Percentiles rank a stretch among this genome's conserved stretches.
Evolutionary conservation across 345 rosid species (phyloP).

Genomic region (Orychophragmus violaceus): DNA sequence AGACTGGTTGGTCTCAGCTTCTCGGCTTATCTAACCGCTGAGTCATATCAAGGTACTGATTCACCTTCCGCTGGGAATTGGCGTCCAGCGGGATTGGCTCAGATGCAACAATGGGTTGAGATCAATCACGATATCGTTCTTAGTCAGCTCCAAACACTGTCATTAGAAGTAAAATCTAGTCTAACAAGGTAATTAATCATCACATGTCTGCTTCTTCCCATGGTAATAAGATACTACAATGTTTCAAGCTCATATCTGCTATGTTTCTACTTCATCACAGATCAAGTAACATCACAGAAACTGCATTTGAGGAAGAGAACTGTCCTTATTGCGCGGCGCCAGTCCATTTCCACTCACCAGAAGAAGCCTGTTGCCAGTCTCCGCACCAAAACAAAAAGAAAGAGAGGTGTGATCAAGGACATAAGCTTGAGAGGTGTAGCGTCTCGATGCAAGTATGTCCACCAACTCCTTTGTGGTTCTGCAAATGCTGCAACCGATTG

Average conservation of each 20-base stretch:
- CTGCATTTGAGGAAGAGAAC: slow-evolving; percentile 46
- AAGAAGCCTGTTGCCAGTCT: slow-evolving; percentile 49
- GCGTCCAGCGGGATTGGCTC: slow-evolving; percentile 62
- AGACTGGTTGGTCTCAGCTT: slow-evolving; percentile 62
- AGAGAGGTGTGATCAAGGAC: slow-evolving; percentile 33
- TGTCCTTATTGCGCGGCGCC: slow-evolving; percentile 57
- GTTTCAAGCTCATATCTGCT: slow-evolving; percentile 6
- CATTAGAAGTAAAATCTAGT: slow-evolving; percentile 35
- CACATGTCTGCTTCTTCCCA: neutral
- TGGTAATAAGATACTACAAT: neutral
- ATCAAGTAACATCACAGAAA: slow-evolving; percentile 30
- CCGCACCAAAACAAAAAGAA: slow-evolving; percentile 19
- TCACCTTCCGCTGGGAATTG: slow-evolving; percentile 33
- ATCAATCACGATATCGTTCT: slow-evolving; percentile 26
- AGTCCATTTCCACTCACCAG: slow-evolving; percentile 64
- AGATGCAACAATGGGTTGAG: slow-evolving; percentile 72
- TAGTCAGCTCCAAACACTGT: slow-evolving; percentile 41
- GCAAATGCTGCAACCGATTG: slow-evolving; percentile 75
- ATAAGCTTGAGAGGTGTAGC: slow-evolving; percentile 63
- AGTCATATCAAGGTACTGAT: no score
- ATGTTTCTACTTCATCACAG: slow-evolving; percentile 18
- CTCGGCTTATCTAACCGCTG: slow-evolving; percentile 35
- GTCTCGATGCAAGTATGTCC: slow-evolving; percentile 82
- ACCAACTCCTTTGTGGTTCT: slow-evolving; percentile 60
- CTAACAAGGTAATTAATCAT: slow-evolving; percentile 37